Evolutionary conservation across 2,329 filamentous ascomycete genomes (phyloP).

Genomic region (Sclerotinia borealis): DNA sequence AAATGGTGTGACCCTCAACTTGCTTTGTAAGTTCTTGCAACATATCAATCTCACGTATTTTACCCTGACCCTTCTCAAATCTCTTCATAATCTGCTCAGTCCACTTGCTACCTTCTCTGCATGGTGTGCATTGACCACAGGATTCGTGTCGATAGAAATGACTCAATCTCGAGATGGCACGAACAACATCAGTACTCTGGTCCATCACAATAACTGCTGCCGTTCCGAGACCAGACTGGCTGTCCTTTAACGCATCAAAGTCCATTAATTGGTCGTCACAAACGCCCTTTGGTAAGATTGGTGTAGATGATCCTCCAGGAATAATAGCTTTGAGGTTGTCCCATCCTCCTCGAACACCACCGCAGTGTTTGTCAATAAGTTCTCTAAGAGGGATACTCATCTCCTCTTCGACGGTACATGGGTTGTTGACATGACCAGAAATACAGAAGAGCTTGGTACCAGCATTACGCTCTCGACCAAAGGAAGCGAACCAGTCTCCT

Average conservation of each 20-base stretch:
- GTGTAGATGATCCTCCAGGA: slow-evolving; percentile 92
- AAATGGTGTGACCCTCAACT: slow-evolving; percentile 98
- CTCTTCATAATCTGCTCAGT: slow-evolving; percentile 98
- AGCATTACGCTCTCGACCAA: slow-evolving; percentile 92
- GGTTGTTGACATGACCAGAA: slow-evolving; percentile 98
- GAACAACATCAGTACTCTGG: slow-evolving; percentile 92
- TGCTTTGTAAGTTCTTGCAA: slow-evolving; percentile 98
- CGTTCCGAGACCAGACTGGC: slow-evolving; percentile 92
- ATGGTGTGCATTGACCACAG: slow-evolving; percentile 98
- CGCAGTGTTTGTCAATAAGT: slow-evolving; percentile 97
- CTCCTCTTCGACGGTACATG: slow-evolving; percentile 95
- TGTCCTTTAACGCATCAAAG: slow-evolving; percentile 97
- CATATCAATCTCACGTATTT: slow-evolving; percentile 96
- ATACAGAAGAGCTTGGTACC: slow-evolving; percentile 99
- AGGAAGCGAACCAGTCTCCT: slow-evolving; percentile 84
- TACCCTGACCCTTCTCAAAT: slow-evolving; percentile 85
- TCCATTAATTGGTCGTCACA: slow-evolving; percentile 98
- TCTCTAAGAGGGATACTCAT: slow-evolving; percentile 97
- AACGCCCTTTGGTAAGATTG: slow-evolving; percentile 81
- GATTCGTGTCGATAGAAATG: slow-evolving; percentile 99
- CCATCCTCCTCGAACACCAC: slow-evolving; percentile 93
- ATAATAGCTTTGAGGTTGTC: slow-evolving; percentile 95
- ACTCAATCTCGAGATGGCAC: slow-evolving; percentile 84
- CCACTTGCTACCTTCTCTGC: slow-evolving; percentile 98
- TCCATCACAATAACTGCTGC: slow-evolving; percentile 99